Conservation (phyloP, 306 rosid genomes). For the Medicago ruthenica region DNA sequence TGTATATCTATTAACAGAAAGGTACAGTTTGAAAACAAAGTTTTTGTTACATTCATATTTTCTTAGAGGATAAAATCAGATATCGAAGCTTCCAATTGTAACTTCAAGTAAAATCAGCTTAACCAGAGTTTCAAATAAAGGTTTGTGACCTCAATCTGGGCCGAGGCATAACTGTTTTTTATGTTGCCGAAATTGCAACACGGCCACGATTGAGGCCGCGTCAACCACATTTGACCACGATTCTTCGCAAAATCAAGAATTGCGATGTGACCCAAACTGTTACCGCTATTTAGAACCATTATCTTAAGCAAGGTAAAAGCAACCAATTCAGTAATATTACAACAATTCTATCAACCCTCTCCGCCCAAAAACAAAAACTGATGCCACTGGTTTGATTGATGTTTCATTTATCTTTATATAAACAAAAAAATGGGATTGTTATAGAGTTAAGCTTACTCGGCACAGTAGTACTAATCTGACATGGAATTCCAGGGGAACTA, state of each 20-base stretch:
- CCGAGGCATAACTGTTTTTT: not conserved
- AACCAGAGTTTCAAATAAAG: slow-evolving; percentile 15
- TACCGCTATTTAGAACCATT: not conserved
- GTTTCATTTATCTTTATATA: slow-evolving; percentile 36
- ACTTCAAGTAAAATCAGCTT: slow-evolving; percentile 28
- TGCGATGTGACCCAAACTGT: not conserved
- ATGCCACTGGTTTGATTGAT: not conserved
- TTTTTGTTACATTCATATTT: slow-evolving; percentile 28
- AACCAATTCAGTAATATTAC: slow-evolving; percentile 22
- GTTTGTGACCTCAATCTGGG: too few relatives aligned
- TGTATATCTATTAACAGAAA: slow-evolving; percentile 64
- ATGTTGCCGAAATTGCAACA: not conserved
- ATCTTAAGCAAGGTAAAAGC: slow-evolving; percentile 19
- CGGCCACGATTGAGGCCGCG: not conserved
- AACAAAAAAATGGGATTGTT: slow-evolving; percentile 18
- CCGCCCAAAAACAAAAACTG: not conserved
- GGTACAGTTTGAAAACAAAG: slow-evolving; percentile 26
- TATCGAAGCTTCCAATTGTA: slow-evolving; percentile 23
- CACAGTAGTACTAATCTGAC: slow-evolving; percentile 54
- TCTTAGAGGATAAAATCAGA: slow-evolving; percentile 29
- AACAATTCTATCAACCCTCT: slow-evolving; percentile 5
- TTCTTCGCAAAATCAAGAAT: not conserved
- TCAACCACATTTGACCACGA: not conserved
- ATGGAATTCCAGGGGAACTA: slow-evolving; percentile 69
- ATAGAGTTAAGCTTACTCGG: slow-evolving; percentile 68